Base-by-base conservation (phyloP, 345 rosid species). In the Populus ilicifolia region DNA sequence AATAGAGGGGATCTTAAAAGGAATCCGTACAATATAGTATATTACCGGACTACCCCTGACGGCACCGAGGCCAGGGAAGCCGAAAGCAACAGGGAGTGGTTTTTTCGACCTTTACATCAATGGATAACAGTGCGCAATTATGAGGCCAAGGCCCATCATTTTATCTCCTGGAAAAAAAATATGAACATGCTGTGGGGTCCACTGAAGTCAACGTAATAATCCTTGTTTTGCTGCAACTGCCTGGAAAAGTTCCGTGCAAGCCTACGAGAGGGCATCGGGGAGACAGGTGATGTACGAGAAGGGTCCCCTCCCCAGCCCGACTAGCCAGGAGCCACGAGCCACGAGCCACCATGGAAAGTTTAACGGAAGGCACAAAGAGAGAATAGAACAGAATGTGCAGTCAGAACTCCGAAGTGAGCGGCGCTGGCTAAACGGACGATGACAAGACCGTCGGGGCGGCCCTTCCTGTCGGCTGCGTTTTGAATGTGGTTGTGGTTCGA, bases 361-460 rank as follows among this genome's bases (percentile, higher is more conserved):
- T 2, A 54, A n/a, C 62, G 0, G 0, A 1, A 21, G 23, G 59
- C 1, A 2, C 2, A 2, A 1, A 1, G 23, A 21, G 3, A 2
- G 44, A 7, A 52, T 20, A 8, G 62, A 54, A 54, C 3, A 54
- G 25, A 54, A 21, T 21, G 62, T 54, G 62, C 3, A 54, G 63
- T 56, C 63, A 8, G 63, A 56, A n/a, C 3, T n/a, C 14, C 63
- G 23, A 12, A 1, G 4, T 44, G 27, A n/a, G 27, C 5, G 62
- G n/a, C 8, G 12, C 10, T 18, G n/a, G n/a, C 56, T 50, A 18
- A 50, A 48, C 18, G 56, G 56, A 50, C 56, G 21, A 18, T 50
- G 6, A 18, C 56, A 50, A 18, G 21, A 18, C n/a, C 21, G 56
- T 18, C 18, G n/a, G 3, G n/a, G 6, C 27, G 62, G 13, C 62